These are phyloP conservation scores for Colletotrichum filicis DNA, from an alignment of 2,329 filamentous ascomycete species.

Conservation along the genomic window DNA sequence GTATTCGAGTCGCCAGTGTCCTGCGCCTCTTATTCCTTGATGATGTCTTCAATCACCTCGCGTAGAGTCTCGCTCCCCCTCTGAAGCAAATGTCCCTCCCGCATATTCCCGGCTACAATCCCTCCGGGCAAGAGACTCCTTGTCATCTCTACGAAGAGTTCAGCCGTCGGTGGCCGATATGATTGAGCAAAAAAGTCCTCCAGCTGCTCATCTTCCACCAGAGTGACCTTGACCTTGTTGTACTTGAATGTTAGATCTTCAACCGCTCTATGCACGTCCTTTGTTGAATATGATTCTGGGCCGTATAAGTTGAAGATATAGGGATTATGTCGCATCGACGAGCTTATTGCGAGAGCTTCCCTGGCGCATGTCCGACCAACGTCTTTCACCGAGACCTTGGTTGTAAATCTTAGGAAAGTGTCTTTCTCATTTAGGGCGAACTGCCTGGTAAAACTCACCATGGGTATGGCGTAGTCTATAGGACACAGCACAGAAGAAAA, in stretches of 20 bases:
- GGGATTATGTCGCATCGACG: conserved; percentile 26
- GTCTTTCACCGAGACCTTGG: conserved; percentile 45
- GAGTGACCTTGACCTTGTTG: conserved; percentile 18
- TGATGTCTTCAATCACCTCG: neutral
- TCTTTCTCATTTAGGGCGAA: too few species aligned
- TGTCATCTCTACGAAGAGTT: conserved; percentile 27
- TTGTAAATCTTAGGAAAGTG: neutral
- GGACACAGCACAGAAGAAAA: conserved; percentile 44
- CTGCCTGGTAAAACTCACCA: conserved; percentile 38
- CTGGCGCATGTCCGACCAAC: conserved; percentile 41
- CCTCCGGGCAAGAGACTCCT: conserved; percentile 40
- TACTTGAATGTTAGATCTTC: conserved; percentile 41
- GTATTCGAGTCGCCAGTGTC: neutral
- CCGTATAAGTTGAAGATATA: conserved; percentile 41
- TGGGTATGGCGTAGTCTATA: conserved; percentile 43
- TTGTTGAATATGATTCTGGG: conserved; percentile 41
- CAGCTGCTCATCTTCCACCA: conserved; percentile 40
- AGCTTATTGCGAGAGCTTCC: conserved; percentile 35
- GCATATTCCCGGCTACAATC: conserved; percentile 36
- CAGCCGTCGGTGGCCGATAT: conserved; percentile 36
- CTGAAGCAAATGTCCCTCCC: neutral
- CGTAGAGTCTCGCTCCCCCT: neutral
- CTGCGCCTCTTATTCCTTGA: neutral
- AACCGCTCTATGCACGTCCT: conserved; percentile 42
- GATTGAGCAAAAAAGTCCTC: conserved; percentile 39